A percentile compares a stretch with the other conserved stretches of the same genome.
Evolutionary conservation across 257 asterid species (phyloP).

Genomic region (Solanum appendiculatum): DNA sequence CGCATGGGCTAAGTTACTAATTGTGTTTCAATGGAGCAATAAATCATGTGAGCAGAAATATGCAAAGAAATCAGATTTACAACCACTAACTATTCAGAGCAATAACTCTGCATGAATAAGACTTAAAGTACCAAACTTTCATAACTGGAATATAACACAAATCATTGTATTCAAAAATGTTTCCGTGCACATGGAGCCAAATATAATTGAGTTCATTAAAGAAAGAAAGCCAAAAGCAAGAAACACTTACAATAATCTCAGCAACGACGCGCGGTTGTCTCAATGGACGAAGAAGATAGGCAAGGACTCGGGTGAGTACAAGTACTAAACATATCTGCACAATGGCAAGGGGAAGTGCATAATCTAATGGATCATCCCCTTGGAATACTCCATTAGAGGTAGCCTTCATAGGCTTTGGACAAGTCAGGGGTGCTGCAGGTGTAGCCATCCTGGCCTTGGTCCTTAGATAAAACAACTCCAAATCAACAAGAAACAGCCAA

Average conservation of each 20-base stretch:
- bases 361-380: slow-evolving; percentile 68
- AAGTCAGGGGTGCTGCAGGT: slow-evolving; percentile 26
- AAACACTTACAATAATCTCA: slow-evolving; percentile 59
- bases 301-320: slow-evolving; percentile 46
- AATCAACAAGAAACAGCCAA: slow-evolving; percentile 5
- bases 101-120: no score
- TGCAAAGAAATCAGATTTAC: neutral
- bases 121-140: neutral
- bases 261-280: slow-evolving; percentile 88
- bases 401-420: slow-evolving; percentile 64
- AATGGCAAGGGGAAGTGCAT: slow-evolving; percentile 67
- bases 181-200: neutral
- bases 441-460: slow-evolving; percentile 27
- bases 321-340: slow-evolving; percentile 66
- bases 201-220: neutral
- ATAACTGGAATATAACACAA: no score
- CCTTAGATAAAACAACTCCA: slow-evolving; percentile 10
- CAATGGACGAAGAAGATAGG: slow-evolving; percentile 59
- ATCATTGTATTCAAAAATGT: neutral
- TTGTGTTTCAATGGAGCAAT: neutral
- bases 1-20: neutral
- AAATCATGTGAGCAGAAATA: neutral
- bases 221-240: neutral
- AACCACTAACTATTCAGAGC: neutral
- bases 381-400: slow-evolving; percentile 76